Base-by-base conservation (phyloP, 1,139 yeast species). In the Candida sanyaensis region DNA sequence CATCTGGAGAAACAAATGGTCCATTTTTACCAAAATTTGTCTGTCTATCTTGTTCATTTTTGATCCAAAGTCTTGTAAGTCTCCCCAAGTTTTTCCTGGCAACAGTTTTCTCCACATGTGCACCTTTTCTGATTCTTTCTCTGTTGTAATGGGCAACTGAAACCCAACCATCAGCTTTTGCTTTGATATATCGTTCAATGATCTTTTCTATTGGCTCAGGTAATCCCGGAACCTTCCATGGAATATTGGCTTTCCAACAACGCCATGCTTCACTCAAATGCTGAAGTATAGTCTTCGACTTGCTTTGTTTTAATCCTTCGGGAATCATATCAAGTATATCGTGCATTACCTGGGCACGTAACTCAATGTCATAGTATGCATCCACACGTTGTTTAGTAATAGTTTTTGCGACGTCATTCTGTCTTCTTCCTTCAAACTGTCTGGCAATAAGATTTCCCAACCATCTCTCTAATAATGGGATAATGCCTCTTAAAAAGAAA, bases 241-340 rank as follows among this genome's bases (percentile, higher is more conserved):
- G 96, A 51, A 93, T 87, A 60, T 93, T 92, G 1, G 99, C 99
- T 65, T 95, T 95, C 99, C 99, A 95, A 64, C 99, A 93, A 63
- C 99, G 76, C 99, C 99, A 95, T 0, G 99, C 99, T 64, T 95
- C 99, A 62, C 96, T 88, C 47, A 95, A 73, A 66, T 95, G 99
- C 60, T 93, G 98, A 44, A 95, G 70, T 47, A 95, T 88, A 0
- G 96, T 86, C 59, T 88, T 86, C 1, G 97, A 84, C 62, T 91
- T 92, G 56, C 81, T 88, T 59, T 90, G 96, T 58, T 89, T 88
- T 54, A 95, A 79, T 1, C 96, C 97, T 55, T 90, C 97, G 0
- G 99, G 99, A 46, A 95, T 91, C 96, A 91, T 91, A 61, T 93
- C 99, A 50, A 93, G 71, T 42, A 95, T 92, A 63, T 95, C 99